These are phyloP conservation scores for Sordaria brevicollis DNA, from an alignment of 495 filamentous ascomycete species.

Conservation along the genomic window DNA sequence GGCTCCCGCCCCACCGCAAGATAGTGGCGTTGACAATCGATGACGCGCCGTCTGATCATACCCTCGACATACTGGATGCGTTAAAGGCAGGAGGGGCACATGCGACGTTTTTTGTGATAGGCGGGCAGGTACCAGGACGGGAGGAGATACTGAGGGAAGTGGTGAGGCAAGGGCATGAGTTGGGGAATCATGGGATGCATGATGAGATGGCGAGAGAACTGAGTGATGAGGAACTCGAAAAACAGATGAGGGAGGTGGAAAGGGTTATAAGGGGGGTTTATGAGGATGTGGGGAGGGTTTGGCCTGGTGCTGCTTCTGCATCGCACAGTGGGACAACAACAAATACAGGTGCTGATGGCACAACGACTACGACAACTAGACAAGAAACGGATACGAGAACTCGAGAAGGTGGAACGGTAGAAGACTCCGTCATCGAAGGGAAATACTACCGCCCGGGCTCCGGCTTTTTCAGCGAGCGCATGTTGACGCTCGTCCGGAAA, in stretches of 20 bases:
- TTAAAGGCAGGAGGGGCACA: slow-evolving; percentile 46
- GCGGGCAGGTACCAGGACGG: slow-evolving; percentile 54
- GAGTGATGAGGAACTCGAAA: slow-evolving; percentile 26
- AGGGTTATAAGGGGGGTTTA: slow-evolving; percentile 47
- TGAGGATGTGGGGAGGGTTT: slow-evolving; percentile 19
- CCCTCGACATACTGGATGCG: slow-evolving; percentile 55
- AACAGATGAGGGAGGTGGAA: slow-evolving; percentile 35
- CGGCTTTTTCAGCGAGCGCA: slow-evolving; percentile 62
- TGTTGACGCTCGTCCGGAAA: slow-evolving; percentile 43
- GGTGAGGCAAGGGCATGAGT: slow-evolving; percentile 54
- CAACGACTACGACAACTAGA: not conserved
- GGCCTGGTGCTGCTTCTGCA: slow-evolving; percentile 17
- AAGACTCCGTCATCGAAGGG: not conserved
- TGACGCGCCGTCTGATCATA: slow-evolving; percentile 68
- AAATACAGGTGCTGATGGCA: not conserved
- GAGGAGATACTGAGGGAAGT: slow-evolving; percentile 50
- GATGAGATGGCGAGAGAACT: slow-evolving; percentile 59
- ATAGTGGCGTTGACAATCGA: slow-evolving; percentile 76
- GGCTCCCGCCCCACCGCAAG: slow-evolving; percentile 39
- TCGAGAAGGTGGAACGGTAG: not conserved
- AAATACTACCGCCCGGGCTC: slow-evolving; percentile 72
- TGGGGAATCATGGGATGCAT: slow-evolving; percentile 78
- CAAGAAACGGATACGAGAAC: slow-evolving; percentile 21
- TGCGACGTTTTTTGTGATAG: slow-evolving; percentile 75
- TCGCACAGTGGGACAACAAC: not conserved